Conservation (phyloP, 495 filamentous ascomycete species). For the Usnea hakonensis region DNA sequence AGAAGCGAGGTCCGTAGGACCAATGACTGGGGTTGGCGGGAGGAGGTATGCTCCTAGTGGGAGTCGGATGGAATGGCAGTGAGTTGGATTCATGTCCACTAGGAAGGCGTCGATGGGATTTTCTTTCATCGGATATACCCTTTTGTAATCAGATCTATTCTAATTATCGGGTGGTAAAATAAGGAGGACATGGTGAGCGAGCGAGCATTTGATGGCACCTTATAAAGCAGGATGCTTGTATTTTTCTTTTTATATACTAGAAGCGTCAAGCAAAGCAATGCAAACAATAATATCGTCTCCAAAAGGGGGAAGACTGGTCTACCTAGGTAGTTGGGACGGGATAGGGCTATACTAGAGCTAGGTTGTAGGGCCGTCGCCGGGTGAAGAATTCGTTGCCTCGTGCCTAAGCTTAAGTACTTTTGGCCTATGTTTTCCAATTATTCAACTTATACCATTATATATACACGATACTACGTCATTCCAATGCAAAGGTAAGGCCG, state of each 20-base stretch:
- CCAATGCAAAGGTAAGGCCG: too few relatives aligned
- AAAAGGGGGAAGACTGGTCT: too few relatives aligned
- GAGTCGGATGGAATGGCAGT: background rate
- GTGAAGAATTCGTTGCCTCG: too few relatives aligned
- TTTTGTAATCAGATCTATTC: background rate
- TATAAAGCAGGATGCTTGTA: background rate
- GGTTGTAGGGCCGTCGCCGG: too few relatives aligned
- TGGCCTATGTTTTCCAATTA: too few relatives aligned
- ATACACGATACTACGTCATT: too few relatives aligned
- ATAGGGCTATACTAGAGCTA: too few relatives aligned
- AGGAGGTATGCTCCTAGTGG: slow-evolving; percentile 15
- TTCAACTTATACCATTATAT: too few relatives aligned
- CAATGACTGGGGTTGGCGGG: slow-evolving; percentile 13
- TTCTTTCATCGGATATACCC: slow-evolving; percentile 8
- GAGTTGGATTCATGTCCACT: background rate
- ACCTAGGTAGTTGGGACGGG: too few relatives aligned
- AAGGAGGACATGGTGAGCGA: background rate
- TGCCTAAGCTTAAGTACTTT: too few relatives aligned
- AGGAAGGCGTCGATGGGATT: background rate
- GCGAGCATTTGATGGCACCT: background rate
- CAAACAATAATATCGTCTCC: too few relatives aligned
- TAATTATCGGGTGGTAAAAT: background rate
- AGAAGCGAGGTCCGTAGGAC: slow-evolving; percentile 8
- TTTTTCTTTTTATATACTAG: background rate
- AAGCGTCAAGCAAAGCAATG: too few relatives aligned